Evolutionary conservation across 2,329 filamentous ascomycete species (phyloP).

Genomic region (Plectosphaerella plurivora): DNA sequence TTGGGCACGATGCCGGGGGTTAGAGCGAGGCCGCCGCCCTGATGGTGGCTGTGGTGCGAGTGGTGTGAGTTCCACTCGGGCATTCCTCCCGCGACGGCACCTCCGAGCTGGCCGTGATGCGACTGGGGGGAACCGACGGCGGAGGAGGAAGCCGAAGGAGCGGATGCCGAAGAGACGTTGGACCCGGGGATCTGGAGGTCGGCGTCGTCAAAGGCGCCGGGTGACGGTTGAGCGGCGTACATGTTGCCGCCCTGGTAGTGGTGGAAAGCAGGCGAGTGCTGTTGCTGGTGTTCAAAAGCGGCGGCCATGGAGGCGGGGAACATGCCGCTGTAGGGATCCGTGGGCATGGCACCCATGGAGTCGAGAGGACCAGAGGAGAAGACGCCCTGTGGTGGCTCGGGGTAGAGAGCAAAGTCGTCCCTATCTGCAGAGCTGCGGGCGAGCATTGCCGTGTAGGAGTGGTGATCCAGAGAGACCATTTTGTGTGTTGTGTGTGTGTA

Average conservation of each 20-base stretch:
- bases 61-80: constrained; percentile 48
- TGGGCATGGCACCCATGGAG: constrained; percentile 34
- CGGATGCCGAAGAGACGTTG: constrained; percentile 57
- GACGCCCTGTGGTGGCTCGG: constrained; percentile 36
- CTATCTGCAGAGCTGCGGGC: constrained; percentile 18
- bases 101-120: constrained; percentile 45
- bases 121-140: constrained; percentile 65
- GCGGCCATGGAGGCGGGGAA: constrained; percentile 33
- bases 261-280: constrained; percentile 40
- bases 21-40: constrained; percentile 48
- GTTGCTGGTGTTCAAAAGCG: constrained; percentile 27
- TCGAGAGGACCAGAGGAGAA: constrained; percentile 40
- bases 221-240: constrained; percentile 42
- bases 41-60: constrained; percentile 23
- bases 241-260: too few relatives aligned
- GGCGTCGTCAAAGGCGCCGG: constrained; percentile 46
- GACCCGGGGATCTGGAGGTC: constrained; percentile 49
- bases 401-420: constrained; percentile 40
- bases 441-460: constrained; percentile 21
- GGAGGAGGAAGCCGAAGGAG: constrained; percentile 60
- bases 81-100: constrained; percentile 34
- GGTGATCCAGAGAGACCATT: constrained; percentile 17
- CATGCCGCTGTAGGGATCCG: constrained; percentile 30
- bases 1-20: constrained; percentile 60
- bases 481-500: neutral